phyloP scores from a whole-genome alignment of 805 yeast species.

The Teunomyces tritomae region DNA sequence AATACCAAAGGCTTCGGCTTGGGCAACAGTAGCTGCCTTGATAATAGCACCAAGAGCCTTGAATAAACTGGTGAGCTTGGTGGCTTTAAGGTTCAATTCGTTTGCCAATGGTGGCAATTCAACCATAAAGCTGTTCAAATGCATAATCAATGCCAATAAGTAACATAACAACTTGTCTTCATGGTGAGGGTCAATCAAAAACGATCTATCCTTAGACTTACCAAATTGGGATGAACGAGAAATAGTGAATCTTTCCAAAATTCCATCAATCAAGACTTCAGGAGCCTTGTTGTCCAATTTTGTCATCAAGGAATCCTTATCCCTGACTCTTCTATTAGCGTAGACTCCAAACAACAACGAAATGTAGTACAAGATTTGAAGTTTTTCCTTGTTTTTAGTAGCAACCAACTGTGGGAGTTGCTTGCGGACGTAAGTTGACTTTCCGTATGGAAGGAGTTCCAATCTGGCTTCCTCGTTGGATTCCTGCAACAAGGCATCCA shows the following conservation, averaged over 20 bases:
- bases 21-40: slow-evolving; percentile 67
- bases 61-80: slow-evolving; percentile 64
- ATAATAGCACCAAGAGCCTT: slow-evolving; percentile 80
- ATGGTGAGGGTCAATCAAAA: slow-evolving; percentile 77
- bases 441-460: slow-evolving; percentile 60
- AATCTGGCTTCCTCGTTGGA: slow-evolving; percentile 44
- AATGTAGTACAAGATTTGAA: slow-evolving; percentile 75
- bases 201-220: slow-evolving; percentile 72
- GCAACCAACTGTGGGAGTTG: slow-evolving; percentile 40
- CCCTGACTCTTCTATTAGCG: slow-evolving; percentile 61
- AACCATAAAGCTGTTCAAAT: slow-evolving; percentile 69
- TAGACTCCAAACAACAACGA: slow-evolving; percentile 80
- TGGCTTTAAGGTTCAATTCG: slow-evolving; percentile 79
- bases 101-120: slow-evolving; percentile 80
- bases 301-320: slow-evolving; percentile 57
- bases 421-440: slow-evolving; percentile 54
- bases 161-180: slow-evolving; percentile 86
- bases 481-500: slow-evolving; percentile 59
- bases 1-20: slow-evolving; percentile 70
- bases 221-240: slow-evolving; percentile 64
- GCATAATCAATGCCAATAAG: slow-evolving; percentile 68
- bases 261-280: slow-evolving; percentile 66
- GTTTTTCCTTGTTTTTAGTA: slow-evolving; percentile 48
- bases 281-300: slow-evolving; percentile 66
- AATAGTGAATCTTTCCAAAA: slow-evolving; percentile 70